Conservation (phyloP, 495 filamentous ascomycete genomes). For the Penicillium taxi region DNA sequence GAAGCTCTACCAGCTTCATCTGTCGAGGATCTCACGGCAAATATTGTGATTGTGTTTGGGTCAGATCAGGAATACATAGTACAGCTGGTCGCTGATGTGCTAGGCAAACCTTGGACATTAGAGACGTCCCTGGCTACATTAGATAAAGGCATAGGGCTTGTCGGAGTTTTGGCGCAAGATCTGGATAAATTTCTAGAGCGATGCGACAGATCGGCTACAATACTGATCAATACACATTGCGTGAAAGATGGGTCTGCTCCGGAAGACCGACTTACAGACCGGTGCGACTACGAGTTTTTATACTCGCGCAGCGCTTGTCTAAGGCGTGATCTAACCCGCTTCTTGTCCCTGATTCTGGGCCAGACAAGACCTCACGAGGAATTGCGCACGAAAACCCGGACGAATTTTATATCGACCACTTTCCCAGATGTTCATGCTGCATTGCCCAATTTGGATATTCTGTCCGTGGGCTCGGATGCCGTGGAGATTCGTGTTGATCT, state of each 20-base stretch:
- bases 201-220: slow-evolving; percentile 40
- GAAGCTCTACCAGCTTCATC: not conserved
- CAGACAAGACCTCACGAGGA: slow-evolving; percentile 67
- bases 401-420: slow-evolving; percentile 77
- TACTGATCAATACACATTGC: slow-evolving; percentile 66
- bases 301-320: slow-evolving; percentile 64
- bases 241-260: slow-evolving; percentile 60
- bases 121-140: slow-evolving; percentile 46
- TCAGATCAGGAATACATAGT: slow-evolving; percentile 57
- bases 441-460: slow-evolving; percentile 74
- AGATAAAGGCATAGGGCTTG: slow-evolving; percentile 38
- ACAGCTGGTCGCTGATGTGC: slow-evolving; percentile 56
- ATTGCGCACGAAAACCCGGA: slow-evolving; percentile 64
- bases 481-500: slow-evolving; percentile 78
- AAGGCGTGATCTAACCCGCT: slow-evolving; percentile 67
- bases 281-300: slow-evolving; percentile 75
- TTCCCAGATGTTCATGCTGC: slow-evolving; percentile 79
- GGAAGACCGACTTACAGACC: slow-evolving; percentile 52
- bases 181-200: slow-evolving; percentile 45
- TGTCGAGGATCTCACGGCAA: slow-evolving; percentile 12
- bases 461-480: slow-evolving; percentile 76
- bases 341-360: slow-evolving; percentile 67
- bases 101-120: slow-evolving; percentile 57
- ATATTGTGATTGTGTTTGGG: slow-evolving; percentile 53
- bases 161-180: slow-evolving; percentile 46